Conservation (phyloP, 140 eudicot species). For the Ambrosia hybrid region DNA sequence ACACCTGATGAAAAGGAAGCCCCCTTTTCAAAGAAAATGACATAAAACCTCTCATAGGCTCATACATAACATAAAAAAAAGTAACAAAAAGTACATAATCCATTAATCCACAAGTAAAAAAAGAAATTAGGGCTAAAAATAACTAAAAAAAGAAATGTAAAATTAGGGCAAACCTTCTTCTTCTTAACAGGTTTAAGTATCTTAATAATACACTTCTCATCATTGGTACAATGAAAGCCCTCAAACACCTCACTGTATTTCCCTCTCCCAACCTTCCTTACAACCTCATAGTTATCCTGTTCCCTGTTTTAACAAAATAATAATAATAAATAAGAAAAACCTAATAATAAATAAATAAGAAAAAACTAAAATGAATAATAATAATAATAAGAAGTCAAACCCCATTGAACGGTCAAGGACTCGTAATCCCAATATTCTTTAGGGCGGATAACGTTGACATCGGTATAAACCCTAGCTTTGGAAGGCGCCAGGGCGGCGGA, state of each 20-base stretch:
- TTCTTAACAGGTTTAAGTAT: constrained; percentile 88
- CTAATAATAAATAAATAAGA: no score
- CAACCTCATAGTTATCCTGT: constrained; percentile 90
- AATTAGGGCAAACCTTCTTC: constrained; percentile 57
- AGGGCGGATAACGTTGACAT: constrained; percentile 63
- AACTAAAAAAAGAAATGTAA: neutral
- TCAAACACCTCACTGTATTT: constrained; percentile 92
- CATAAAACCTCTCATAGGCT: neutral
- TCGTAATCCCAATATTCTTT: constrained; percentile 71
- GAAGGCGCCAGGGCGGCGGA: constrained; percentile 56
- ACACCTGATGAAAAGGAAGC: neutral
- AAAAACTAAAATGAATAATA: no score
- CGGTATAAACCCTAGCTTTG: constrained; percentile 63
- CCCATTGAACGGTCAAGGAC: constrained; percentile 74
- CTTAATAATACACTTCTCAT: constrained; percentile 71
- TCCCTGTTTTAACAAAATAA: constrained; percentile 39
- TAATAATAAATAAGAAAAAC: neutral
- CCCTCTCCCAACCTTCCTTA: constrained; percentile 85
- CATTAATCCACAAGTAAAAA: no score
- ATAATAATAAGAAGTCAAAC: constrained; percentile 23
- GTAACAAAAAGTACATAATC: neutral
- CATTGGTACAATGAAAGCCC: constrained; percentile 57
- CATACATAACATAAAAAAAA: neutral
- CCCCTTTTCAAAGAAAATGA: constrained; percentile 13
- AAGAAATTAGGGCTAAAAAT: neutral